Conservation (phyloP, 108 stramenopile species). For the Skeletonema grethae region DNA sequence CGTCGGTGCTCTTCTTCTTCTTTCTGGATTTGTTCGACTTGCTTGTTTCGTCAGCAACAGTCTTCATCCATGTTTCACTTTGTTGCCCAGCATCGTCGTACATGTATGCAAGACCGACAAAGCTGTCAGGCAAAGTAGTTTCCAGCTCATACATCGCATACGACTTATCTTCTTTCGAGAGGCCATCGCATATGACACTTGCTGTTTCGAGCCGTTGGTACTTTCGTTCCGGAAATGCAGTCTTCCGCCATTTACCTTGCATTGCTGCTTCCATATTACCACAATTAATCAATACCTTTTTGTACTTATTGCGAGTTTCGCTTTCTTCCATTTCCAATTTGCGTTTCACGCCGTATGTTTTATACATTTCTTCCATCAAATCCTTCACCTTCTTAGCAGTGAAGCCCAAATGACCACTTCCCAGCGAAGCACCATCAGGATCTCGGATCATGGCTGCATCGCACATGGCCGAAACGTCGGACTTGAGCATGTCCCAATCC, state of each 20-base stretch:
- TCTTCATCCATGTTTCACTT: conserved; percentile 91
- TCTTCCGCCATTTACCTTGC: conserved; percentile 66
- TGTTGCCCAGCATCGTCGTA: conserved; percentile 80
- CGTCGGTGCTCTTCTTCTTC: conserved; percentile 34
- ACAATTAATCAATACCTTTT: conserved; percentile 43
- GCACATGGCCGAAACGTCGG: conserved; percentile 75
- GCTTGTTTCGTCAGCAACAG: conserved; percentile 60
- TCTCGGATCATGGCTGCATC: conserved; percentile 62
- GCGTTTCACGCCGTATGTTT: conserved; percentile 59
- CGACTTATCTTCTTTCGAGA: conserved; percentile 76
- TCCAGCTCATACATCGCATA: conserved; percentile 77
- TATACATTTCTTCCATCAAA: conserved; percentile 64
- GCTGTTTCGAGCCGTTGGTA: conserved; percentile 64
- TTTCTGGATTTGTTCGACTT: conserved; percentile 32
- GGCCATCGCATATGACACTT: conserved; percentile 78
- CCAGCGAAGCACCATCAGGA: conserved; percentile 30
- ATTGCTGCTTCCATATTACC: conserved; percentile 75
- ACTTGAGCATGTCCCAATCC: conserved; percentile 73
- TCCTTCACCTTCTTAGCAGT: conserved; percentile 68
- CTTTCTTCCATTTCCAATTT: conserved; percentile 60
- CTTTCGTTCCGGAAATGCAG: conserved; percentile 79
- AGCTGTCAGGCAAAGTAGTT: conserved; percentile 74
- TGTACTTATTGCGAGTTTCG: conserved; percentile 61
- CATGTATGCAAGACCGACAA: conserved; percentile 79
- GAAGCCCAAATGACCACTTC: conserved; percentile 58